Evolutionary conservation across 306 rosid species (phyloP), one percentile per base, ranked within the genome.

Genomic region (Arachis stenosperma): DNA sequence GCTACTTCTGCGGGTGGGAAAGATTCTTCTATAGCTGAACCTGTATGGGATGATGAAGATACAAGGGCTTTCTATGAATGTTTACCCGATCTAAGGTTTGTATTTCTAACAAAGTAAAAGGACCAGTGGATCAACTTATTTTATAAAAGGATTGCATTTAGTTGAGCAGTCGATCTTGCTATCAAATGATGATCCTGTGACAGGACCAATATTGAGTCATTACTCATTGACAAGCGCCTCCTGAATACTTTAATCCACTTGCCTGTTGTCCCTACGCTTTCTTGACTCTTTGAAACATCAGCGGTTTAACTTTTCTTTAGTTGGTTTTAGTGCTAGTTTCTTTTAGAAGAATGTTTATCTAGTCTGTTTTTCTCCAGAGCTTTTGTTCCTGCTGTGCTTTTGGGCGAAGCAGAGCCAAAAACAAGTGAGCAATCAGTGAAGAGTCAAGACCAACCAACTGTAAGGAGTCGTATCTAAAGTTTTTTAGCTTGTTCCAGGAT

Each of bases 31-130:
- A 82, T 81, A 72, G 82, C 85, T 69, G 98, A 91, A 81, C 89
- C 97, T 53, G 70, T 95, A 78, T 95, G 99, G 99, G 98, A 95
- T 66, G 99, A 95, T 79, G 99, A 95, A 84, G 99, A 95, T 76
- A 87, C 98, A 14, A 84, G 93, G 80, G 85, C 97, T 56, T 95
- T 95, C 84, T 91, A 95, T 74, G 99, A 95, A 84, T 83, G 93
- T 83, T 84, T 95, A 78, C 98, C 99, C 61, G 99, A 95, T 87
- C 99, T 95, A 75, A 95, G 99, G 99, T 91, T 79, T 82, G 91
- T 68, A 37, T 78, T 68, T 61, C 59, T 70, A 33, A 55, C 46
- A 81, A 69, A 48, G 11, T 64, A n/a, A 14, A 40, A 40, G 8
- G 68, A 14, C 37, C 10, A 48, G 54, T 48, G 54, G 54, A 48